A percentile compares a stretch with the other conserved stretches of the same genome.
Evolutionary conservation across 768 basidiomycete species (phyloP).

Genomic region (Boletus coccyginus): DNA sequence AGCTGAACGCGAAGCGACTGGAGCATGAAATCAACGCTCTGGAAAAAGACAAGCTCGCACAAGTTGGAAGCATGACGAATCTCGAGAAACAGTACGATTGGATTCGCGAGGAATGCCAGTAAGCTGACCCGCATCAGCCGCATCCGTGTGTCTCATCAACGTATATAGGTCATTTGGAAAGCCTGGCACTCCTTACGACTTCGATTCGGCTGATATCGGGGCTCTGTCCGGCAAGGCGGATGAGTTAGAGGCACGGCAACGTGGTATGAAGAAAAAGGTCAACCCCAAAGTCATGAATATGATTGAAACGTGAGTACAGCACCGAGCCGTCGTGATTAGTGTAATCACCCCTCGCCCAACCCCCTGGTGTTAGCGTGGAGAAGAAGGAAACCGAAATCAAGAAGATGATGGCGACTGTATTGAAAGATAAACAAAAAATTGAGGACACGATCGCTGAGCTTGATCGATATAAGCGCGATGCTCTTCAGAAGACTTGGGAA

Average conservation of each 20-base stretch:
- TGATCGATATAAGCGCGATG: slow-evolving; percentile 91
- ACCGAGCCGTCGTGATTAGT: neutral
- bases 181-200: slow-evolving; percentile 78
- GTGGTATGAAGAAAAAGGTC: slow-evolving; percentile 91
- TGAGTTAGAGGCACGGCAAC: slow-evolving; percentile 75
- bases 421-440: slow-evolving; percentile 93
- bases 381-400: slow-evolving; percentile 85
- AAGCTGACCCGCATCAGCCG: slow-evolving; percentile 30
- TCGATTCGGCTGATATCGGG: slow-evolving; percentile 58
- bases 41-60: slow-evolving; percentile 61
- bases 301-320: slow-evolving; percentile 76
- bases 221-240: slow-evolving; percentile 59
- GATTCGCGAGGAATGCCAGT: slow-evolving; percentile 89
- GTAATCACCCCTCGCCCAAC: neutral
- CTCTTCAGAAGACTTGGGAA: slow-evolving; percentile 92
- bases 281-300: slow-evolving; percentile 95
- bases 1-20: slow-evolving; percentile 59
- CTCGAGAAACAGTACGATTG: slow-evolving; percentile 85
- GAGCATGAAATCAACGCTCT: slow-evolving; percentile 67
- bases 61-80: slow-evolving; percentile 48
- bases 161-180: slow-evolving; percentile 76
- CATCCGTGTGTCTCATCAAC: neutral
- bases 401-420: slow-evolving; percentile 84
- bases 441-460: slow-evolving; percentile 91
- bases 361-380: slow-evolving; percentile 63